A percentile compares a stretch with the other conserved stretches of the same genome.
Evolutionary conservation across 2,329 filamentous ascomycete species (phyloP).

Genomic region (Domatiomyces catenatus): DNA sequence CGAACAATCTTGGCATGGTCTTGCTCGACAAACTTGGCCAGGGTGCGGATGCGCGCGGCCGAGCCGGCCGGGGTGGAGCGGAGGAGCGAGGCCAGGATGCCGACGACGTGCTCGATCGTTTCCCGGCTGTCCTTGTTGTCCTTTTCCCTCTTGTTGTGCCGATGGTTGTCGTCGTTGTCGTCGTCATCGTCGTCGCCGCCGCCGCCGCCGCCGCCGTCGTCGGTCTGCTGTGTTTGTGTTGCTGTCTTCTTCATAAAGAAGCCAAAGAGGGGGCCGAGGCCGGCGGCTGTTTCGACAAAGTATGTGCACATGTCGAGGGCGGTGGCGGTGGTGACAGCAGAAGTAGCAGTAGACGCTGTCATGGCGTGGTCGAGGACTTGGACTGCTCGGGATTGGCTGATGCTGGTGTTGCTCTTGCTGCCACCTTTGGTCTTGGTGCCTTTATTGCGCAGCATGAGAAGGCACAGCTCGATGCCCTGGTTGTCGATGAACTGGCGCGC

Average conservation of each 20-base stretch:
- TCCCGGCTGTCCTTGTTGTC: conserved; percentile 40
- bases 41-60: conserved; percentile 59
- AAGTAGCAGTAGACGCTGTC: background rate
- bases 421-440: too few relatives aligned
- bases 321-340: conserved; percentile 37
- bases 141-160: background rate
- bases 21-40: conserved; percentile 93
- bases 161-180: background rate
- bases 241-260: conserved; percentile 26
- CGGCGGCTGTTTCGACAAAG: conserved; percentile 60
- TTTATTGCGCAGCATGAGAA: conserved; percentile 62
- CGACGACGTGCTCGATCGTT: conserved; percentile 63
- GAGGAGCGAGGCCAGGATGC: conserved; percentile 70
- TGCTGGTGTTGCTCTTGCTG: conserved; percentile 54
- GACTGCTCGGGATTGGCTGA: conserved; percentile 62
- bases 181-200: background rate
- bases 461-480: conserved; percentile 77
- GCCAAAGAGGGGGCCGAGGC: conserved; percentile 70
- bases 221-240: background rate
- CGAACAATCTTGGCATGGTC: conserved; percentile 72
- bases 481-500: conserved; percentile 74
- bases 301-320: conserved; percentile 53
- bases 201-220: too few relatives aligned
- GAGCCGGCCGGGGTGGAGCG: conserved; percentile 65
- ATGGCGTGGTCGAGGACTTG: conserved; percentile 73